Percentiles rank a stretch among this genome's conserved stretches.
Conservation (phyloP, 371 early-diverging fungal species). For the Spiromyces aspiralis region DNA sequence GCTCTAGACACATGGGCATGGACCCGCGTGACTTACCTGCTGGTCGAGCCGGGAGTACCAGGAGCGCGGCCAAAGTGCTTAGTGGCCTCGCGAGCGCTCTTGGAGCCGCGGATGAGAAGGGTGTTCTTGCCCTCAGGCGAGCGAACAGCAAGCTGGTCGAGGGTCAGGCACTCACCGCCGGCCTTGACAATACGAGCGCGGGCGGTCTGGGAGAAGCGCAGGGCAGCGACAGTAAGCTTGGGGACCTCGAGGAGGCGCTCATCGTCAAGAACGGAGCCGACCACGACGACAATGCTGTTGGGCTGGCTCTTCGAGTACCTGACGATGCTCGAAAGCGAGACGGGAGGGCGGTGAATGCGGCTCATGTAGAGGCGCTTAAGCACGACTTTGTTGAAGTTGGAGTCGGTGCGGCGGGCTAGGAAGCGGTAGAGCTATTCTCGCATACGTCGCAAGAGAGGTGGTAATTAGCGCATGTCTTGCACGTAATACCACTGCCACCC, state of each 20-base stretch:
- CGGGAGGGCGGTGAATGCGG: constrained; percentile 88
- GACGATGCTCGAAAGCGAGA: constrained; percentile 79
- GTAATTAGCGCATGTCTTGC: neutral
- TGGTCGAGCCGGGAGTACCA: constrained; percentile 64
- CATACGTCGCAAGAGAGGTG: neutral
- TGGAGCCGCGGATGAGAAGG: constrained; percentile 82
- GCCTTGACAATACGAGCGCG: constrained; percentile 94
- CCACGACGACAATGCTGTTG: constrained; percentile 78
- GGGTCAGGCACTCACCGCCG: constrained; percentile 95
- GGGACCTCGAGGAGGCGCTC: constrained; percentile 82
- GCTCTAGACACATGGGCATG: too few species aligned
- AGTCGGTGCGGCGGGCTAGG: constrained; percentile 95
- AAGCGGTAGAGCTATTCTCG: constrained; percentile 80
- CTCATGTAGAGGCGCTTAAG: constrained; percentile 97
- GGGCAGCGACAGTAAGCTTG: constrained; percentile 90
- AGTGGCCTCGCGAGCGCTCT: constrained; percentile 83
- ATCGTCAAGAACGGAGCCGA: constrained; percentile 96
- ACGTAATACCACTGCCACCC: too few species aligned
- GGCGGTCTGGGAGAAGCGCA: constrained; percentile 88
- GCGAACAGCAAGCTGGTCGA: constrained; percentile 96
- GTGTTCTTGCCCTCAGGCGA: constrained; percentile 94
- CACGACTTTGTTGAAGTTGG: constrained; percentile 96
- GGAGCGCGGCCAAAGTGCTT: constrained; percentile 83
- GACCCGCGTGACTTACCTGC: constrained; percentile 48
- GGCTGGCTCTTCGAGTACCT: constrained; percentile 34